Base-by-base conservation (phyloP, 192 early-diverging fungal genomes). In the Backusella psychrophila region DNA sequence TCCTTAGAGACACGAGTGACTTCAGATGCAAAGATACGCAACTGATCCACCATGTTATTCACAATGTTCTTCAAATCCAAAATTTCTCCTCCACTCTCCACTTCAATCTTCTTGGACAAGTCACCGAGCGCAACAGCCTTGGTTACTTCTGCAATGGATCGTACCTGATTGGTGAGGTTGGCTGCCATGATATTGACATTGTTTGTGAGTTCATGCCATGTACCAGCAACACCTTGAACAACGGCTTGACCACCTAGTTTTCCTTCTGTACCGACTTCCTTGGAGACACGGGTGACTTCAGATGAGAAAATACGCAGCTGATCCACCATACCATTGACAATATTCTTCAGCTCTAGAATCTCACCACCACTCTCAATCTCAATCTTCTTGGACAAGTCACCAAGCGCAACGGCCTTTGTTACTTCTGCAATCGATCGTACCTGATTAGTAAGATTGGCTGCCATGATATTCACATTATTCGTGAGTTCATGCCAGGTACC, bases 211-310 rank as follows among this genome's bases (percentile, higher is more conserved):
- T 89, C 87, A 46, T 29, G 29, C 29, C 29, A 29, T 1, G 29
- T 29, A 29, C 85, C 87, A 6, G 78, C 82, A 0, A 93, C 93
- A 73, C 90, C 92, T 8, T 82, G 75, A 0, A 95, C 94, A 17
- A 88, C 83, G 0, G 93, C 94, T 72, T 93, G 91, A 7, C 87
- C 93, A 35, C 93, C 93, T 14, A 94, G 83, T 42, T 90, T 81
- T 14, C 89, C 89, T 15, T 89, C 86, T 1, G 89, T 90, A 11
- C 89, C 89, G 67, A 90, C 89, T 75, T 90, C 89, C 21, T 79
- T 81, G 11, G 89, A 84, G 0, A 92, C 90, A 63, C 91, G 84
- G 0, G 90, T 86, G 1, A 29, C 29, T 29, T 29, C 29, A 29
- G 29, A 29, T 1, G 29, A 29, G 29, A 29, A 29, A 29, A 29